phyloP scores from a whole-genome alignment of 768 basidiomycete species.

The Sporobolomyces phaffii region DNA sequence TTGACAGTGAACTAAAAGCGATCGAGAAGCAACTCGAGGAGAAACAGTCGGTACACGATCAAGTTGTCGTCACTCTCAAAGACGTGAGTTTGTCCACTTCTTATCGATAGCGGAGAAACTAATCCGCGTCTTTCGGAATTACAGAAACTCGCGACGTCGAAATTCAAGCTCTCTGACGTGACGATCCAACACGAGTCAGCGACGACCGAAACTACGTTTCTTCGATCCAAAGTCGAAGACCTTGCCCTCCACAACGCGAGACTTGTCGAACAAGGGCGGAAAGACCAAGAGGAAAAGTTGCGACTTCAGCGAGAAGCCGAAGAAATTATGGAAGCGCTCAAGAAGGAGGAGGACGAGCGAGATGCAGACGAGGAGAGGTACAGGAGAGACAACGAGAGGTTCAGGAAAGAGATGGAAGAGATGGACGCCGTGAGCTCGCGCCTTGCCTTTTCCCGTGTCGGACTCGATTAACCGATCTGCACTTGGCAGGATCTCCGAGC shows the following conservation, averaged over 20 bases:
- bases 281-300: conserved; percentile 54
- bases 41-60: conserved; percentile 59
- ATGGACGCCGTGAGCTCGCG: conserved; percentile 40
- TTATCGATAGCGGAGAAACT: too few species aligned
- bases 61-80: conserved; percentile 70
- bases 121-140: too few species aligned
- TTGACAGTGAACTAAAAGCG: conserved; percentile 54
- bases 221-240: conserved; percentile 68
- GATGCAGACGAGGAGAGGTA: conserved; percentile 53
- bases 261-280: conserved; percentile 68
- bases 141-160: conserved; percentile 65
- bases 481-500: conserved; percentile 21
- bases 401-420: conserved; percentile 39
- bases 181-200: conserved; percentile 61
- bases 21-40: conserved; percentile 53
- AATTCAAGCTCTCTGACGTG: conserved; percentile 62
- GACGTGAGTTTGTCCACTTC: conserved; percentile 55
- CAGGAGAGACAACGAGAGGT: conserved; percentile 31
- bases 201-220: conserved; percentile 58
- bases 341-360: conserved; percentile 60
- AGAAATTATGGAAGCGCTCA: conserved; percentile 48
- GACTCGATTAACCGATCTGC: not conserved
- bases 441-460: not conserved
- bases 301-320: conserved; percentile 46
- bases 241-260: conserved; percentile 53